Percentiles rank a stretch among this genome's conserved stretches.
Conservation (phyloP, 192 early-diverging fungal species). For the Coemansia sp. region DNA sequence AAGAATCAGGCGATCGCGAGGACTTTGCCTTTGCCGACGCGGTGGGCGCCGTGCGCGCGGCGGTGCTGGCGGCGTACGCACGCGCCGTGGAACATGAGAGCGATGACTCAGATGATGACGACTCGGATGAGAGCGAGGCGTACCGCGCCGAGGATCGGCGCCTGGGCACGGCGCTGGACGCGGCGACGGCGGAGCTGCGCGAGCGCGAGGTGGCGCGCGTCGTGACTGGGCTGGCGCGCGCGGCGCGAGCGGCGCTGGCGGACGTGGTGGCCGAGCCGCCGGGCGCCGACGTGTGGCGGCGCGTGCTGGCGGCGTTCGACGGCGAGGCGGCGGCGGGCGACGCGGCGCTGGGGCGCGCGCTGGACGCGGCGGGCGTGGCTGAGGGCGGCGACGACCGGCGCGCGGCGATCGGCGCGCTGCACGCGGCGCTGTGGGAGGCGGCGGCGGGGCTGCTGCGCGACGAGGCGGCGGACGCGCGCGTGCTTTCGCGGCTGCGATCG, state of each 20-base stretch:
- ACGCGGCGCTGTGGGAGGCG: slow-evolving; percentile 71
- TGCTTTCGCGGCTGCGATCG: slow-evolving; percentile 78
- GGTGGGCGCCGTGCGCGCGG: no score
- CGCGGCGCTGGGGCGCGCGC: slow-evolving; percentile 35
- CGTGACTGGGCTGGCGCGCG: slow-evolving; percentile 16
- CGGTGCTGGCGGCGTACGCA: no score
- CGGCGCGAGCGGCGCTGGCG: slow-evolving; percentile 57
- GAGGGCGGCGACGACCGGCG: slow-evolving; percentile 59
- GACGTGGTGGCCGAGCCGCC: slow-evolving; percentile 74
- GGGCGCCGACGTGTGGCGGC: slow-evolving; percentile 79
- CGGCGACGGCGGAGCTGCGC: slow-evolving; percentile 38
- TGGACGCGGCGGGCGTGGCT: slow-evolving; percentile 26
- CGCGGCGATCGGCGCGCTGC: slow-evolving; percentile 61
- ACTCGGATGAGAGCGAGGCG: neutral
- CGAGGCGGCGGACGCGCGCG: slow-evolving; percentile 81
- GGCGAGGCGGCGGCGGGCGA: slow-evolving; percentile 59
- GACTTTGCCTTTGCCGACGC: no score
- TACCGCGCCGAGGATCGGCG: slow-evolving; percentile 43
- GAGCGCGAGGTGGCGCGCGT: slow-evolving; percentile 41
- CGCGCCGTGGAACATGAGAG: no score
- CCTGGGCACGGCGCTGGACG: slow-evolving; percentile 26
- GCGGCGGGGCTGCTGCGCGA: slow-evolving; percentile 69
- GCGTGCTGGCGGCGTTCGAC: slow-evolving; percentile 65
- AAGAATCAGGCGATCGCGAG: slow-evolving; percentile 51
- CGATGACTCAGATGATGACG: neutral